A percentile compares a stretch with the other conserved stretches of the same genome.
phyloP scores from a whole-genome alignment of 441 rosid genomes.

The Flueggea neowawraea region DNA sequence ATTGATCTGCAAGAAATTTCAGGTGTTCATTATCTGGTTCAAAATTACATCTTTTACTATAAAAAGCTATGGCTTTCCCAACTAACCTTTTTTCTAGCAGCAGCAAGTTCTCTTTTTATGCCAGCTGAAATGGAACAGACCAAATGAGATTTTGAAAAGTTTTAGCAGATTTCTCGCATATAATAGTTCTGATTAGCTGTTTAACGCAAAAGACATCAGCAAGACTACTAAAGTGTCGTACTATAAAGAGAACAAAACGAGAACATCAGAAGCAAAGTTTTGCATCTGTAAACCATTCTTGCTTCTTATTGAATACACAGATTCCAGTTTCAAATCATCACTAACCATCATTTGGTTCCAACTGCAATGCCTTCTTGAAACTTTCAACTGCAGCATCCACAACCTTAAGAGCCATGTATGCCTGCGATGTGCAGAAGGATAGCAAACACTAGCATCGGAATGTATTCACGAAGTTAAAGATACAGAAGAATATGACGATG shows the following conservation, averaged over 20 bases:
- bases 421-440: slow-evolving; percentile 36
- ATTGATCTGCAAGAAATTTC: slow-evolving; percentile 42
- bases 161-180: neutral
- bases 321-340: slow-evolving; percentile 2
- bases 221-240: too few relatives aligned
- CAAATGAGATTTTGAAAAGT: slow-evolving; percentile 10
- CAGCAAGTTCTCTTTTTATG: slow-evolving; percentile 75
- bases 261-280: too few relatives aligned
- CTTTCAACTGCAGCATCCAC: slow-evolving; percentile 93
- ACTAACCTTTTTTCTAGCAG: slow-evolving; percentile 78
- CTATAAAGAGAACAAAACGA: too few relatives aligned
- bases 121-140: slow-evolving; percentile 52
- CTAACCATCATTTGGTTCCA: slow-evolving; percentile 95
- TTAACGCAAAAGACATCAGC: too few relatives aligned
- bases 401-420: slow-evolving; percentile 80
- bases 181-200: neutral
- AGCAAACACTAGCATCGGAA: slow-evolving; percentile 1
- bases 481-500: too few relatives aligned
- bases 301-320: neutral
- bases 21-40: slow-evolving; percentile 6
- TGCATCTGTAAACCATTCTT: too few relatives aligned
- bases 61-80: neutral
- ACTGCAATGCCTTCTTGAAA: slow-evolving; percentile 74
- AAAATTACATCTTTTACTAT: neutral
- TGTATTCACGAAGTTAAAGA: neutral